These are phyloP conservation scores for Ustanciosporium gigantosporum DNA, from an alignment of 1,284 basidiomycete species.

Conservation along the genomic window DNA sequence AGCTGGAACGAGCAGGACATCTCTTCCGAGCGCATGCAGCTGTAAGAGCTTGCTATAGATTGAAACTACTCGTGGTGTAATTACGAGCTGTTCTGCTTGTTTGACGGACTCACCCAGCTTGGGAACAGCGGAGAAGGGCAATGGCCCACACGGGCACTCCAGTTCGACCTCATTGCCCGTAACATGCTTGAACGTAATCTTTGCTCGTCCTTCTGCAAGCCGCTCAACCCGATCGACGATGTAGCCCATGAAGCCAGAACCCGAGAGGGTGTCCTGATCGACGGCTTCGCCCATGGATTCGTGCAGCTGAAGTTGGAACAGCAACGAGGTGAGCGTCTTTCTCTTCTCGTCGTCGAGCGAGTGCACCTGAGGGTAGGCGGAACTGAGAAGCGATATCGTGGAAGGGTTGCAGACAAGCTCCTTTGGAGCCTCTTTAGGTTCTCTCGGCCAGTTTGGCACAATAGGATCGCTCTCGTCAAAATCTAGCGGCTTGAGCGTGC, in stretches of 20 bases:
- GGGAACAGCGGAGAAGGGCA: slow-evolving; percentile 44
- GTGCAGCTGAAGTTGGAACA: slow-evolving; percentile 46
- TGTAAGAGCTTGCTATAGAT: slow-evolving; percentile 59
- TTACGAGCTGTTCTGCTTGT: slow-evolving; percentile 27
- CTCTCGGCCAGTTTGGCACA: slow-evolving; percentile 26
- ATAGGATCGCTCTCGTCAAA: slow-evolving; percentile 23
- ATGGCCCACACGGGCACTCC: slow-evolving; percentile 48
- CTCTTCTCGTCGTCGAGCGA: slow-evolving; percentile 43
- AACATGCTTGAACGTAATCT: slow-evolving; percentile 47
- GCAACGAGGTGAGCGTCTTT: slow-evolving; percentile 47
- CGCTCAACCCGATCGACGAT: slow-evolving; percentile 32
- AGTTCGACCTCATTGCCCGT: slow-evolving; percentile 12
- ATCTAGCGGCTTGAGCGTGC: slow-evolving; percentile 13
- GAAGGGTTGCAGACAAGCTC: slow-evolving; percentile 31
- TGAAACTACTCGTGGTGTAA: slow-evolving; percentile 58
- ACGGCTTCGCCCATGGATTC: slow-evolving; percentile 41
- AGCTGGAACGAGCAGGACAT: slow-evolving; percentile 56
- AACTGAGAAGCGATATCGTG: slow-evolving; percentile 45
- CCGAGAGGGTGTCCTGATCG: slow-evolving; percentile 14
- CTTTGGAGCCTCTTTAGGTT: slow-evolving; percentile 8
- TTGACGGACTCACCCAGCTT: slow-evolving; percentile 19
- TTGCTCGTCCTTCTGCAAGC: slow-evolving; percentile 22
- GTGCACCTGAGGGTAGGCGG: slow-evolving; percentile 54
- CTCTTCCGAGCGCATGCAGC: slow-evolving; percentile 57
- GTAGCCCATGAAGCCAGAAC: slow-evolving; percentile 54